Percentiles rank a stretch among this genome's conserved stretches.
These are phyloP conservation scores for Hanseniaspora singularis DNA, from an alignment of 805 yeast species.

Conservation along the genomic window DNA sequence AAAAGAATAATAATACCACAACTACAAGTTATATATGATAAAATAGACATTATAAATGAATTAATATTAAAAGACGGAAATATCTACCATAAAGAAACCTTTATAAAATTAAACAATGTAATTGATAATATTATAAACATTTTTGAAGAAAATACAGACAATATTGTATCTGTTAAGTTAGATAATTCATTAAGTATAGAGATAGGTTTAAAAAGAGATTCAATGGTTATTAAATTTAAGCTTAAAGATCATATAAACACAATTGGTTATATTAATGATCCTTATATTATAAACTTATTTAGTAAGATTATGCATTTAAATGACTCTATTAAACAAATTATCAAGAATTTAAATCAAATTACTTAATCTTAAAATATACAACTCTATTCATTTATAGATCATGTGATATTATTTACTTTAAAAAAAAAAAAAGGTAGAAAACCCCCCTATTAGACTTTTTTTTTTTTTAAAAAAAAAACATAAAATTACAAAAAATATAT, in stretches of 20 bases:
- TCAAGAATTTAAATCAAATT: neutral
- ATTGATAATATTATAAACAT: neutral
- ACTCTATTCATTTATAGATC: no score
- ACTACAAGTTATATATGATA: neutral
- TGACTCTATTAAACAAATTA: neutral
- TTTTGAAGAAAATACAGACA: neutral
- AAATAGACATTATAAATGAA: neutral
- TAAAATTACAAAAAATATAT: no score
- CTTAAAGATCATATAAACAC: neutral
- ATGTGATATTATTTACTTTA: no score
- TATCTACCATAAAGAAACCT: neutral
- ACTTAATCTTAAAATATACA: no score
- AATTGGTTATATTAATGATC: constrained; percentile 13
- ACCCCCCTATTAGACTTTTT: no score
- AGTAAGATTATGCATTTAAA: constrained; percentile 7
- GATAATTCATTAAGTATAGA: neutral
- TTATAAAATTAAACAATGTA: neutral
- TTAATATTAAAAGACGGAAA: no score
- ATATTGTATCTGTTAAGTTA: neutral
- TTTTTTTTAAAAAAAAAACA: no score
- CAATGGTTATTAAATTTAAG: constrained; percentile 11
- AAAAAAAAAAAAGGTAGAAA: no score
- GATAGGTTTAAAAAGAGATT: constrained; percentile 6
- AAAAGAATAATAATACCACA: constrained; percentile 4
- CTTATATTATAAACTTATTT: constrained; percentile 7